Conservation (phyloP, 2,329 filamentous ascomycete genomes). For the Oidium heveae region DNA sequence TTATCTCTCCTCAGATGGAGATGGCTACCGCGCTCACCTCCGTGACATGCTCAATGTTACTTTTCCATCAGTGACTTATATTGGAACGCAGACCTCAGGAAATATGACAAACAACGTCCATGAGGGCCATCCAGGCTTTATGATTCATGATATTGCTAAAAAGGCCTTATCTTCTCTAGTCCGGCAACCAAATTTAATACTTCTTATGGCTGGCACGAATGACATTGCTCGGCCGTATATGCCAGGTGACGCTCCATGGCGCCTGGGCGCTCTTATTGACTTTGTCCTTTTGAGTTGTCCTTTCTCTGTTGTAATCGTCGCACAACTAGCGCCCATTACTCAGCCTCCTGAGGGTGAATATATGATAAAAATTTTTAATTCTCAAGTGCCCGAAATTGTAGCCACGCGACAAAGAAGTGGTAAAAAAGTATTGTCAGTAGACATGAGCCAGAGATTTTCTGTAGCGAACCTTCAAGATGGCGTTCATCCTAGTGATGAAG, state of each 20-base stretch:
- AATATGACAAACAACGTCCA: conserved; percentile 14
- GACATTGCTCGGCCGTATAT: conserved; percentile 11
- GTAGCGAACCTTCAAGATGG: conserved; percentile 1
- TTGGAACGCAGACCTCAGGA: conserved; percentile 13
- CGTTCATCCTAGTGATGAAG: conserved; percentile 4
- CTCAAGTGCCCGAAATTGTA: conserved; percentile 4
- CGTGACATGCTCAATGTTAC: conserved; percentile 6
- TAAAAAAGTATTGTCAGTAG: conserved; percentile 3
- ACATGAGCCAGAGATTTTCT: conserved; percentile 4
- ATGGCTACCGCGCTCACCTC: conserved; percentile 17
- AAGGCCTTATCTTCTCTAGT: conserved; percentile 4
- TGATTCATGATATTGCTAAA: conserved; percentile 12
- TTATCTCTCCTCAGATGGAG: conserved; percentile 12
- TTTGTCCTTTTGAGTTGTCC: conserved; percentile 12
- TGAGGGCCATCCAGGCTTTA: conserved; percentile 14
- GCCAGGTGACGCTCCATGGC: conserved; percentile 11
- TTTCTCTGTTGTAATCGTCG: conserved; percentile 15
- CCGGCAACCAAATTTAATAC: conserved; percentile 13
- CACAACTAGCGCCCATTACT: conserved; percentile 12
- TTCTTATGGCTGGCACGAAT: conserved; percentile 15
- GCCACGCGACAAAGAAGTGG: not conserved
- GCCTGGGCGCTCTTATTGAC: conserved; percentile 14
- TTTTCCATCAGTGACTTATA: conserved; percentile 7
- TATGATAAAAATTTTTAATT: conserved; percentile 2
- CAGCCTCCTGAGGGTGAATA: not conserved